Conservation (phyloP, 2,329 filamentous ascomycete species). For the Diaporthe amygdali region DNA sequence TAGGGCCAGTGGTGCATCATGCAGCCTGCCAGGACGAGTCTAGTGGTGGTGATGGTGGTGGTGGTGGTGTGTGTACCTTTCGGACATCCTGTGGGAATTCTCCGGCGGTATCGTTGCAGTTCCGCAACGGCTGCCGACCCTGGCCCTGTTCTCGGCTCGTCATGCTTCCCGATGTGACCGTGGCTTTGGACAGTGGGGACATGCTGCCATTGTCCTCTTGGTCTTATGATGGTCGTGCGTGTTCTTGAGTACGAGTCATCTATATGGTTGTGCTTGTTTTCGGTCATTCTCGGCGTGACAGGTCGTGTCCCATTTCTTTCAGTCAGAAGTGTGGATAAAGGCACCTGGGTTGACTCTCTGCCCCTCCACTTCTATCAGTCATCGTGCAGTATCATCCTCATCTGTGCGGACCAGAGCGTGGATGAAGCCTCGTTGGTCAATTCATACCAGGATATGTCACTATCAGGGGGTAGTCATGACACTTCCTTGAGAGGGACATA, state of each 20-base stretch:
- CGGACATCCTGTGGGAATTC: not conserved
- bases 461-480: no score
- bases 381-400: no score
- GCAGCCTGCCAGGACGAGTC: not conserved
- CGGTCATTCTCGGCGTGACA: not conserved
- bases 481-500: no score
- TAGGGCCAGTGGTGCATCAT: slow-evolving; percentile 2
- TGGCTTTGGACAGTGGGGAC: no score
- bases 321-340: not conserved
- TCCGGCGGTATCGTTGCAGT: not conserved
- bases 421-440: no score
- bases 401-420: no score
- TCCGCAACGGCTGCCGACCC: not conserved
- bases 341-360: not conserved
- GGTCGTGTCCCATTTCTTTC: not conserved
- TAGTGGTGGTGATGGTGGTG: no score
- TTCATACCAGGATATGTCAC: no score
- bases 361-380: not conserved
- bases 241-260: not conserved
- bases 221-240: not conserved
- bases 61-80: not conserved
- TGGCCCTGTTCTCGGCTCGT: no score
- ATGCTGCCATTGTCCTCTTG: not conserved
- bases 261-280: not conserved
- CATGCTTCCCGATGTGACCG: not conserved